These are phyloP conservation scores for Penicillium bovifimosum DNA, from an alignment of 495 filamentous ascomycete species.

Conservation along the genomic window DNA sequence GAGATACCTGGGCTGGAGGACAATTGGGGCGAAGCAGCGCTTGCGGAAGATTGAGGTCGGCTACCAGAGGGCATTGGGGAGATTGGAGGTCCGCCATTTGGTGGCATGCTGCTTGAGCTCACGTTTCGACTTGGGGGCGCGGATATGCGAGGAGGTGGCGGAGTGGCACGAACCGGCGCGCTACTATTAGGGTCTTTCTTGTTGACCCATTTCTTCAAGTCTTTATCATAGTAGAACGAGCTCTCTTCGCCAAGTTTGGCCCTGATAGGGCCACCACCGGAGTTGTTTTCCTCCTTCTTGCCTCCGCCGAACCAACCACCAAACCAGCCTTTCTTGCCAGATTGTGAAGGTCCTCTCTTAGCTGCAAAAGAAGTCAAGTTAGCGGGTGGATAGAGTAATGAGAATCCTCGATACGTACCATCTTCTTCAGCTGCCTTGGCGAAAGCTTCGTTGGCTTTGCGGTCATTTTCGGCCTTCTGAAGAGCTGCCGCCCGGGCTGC, in stretches of 20 bases:
- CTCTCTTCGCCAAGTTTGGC: constrained; percentile 95
- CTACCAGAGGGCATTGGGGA: constrained; percentile 31
- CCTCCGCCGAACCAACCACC: constrained; percentile 71
- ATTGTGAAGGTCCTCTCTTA: constrained; percentile 31
- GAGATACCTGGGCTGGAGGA: constrained; percentile 40
- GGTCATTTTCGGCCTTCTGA: constrained; percentile 48
- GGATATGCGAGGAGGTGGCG: constrained; percentile 47
- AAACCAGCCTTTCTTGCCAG: constrained; percentile 76
- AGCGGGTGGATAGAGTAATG: constrained; percentile 10
- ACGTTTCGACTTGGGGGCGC: constrained; percentile 38
- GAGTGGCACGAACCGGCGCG: constrained; percentile 44
- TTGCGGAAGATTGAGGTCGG: constrained; percentile 38
- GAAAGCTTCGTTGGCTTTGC: constrained; percentile 69
- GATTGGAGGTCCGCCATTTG: constrained; percentile 27
- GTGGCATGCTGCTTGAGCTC: constrained; percentile 33
- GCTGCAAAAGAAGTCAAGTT: constrained; percentile 29
- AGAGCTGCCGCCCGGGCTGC: constrained; percentile 46
- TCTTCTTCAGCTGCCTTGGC: constrained; percentile 81
- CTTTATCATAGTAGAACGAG: constrained; percentile 88
- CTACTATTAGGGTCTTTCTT: constrained; percentile 65
- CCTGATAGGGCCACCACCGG: constrained; percentile 61
- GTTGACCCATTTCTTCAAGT: constrained; percentile 96
- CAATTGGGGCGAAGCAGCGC: constrained; percentile 27
- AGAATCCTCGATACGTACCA: constrained; percentile 40
- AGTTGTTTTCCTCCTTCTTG: constrained; percentile 64